Conservation (phyloP, 805 yeast species). For the Teunomyces tritomae region DNA sequence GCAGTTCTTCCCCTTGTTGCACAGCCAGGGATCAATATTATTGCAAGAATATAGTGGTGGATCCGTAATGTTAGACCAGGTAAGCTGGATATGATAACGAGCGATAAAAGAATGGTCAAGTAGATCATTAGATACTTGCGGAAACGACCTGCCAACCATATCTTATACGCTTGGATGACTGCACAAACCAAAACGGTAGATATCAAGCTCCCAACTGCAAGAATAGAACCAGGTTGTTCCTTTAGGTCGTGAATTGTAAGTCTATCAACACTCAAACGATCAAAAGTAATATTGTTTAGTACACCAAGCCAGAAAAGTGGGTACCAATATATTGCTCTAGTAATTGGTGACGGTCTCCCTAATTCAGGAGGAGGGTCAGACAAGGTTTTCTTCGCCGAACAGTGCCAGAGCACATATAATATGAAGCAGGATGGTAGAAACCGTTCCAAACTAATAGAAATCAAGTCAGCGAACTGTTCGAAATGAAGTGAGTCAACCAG, state of each 20-base stretch:
- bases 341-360: conserved; percentile 33
- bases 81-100: conserved; percentile 45
- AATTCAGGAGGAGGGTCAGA: conserved; percentile 9
- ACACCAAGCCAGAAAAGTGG: conserved; percentile 82
- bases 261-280: conserved; percentile 83
- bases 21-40: conserved; percentile 80
- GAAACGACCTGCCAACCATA: conserved; percentile 79
- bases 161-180: conserved; percentile 66
- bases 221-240: conserved; percentile 72
- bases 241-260: conserved; percentile 68
- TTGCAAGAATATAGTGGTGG: conserved; percentile 76
- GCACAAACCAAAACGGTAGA: conserved; percentile 50
- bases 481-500: conserved; percentile 52
- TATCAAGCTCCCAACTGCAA: conserved; percentile 56
- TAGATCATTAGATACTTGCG: conserved; percentile 58
- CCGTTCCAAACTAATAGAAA: conserved; percentile 72
- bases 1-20: conserved; percentile 70
- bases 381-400: conserved; percentile 51
- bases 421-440: conserved; percentile 74
- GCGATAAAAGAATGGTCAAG: conserved; percentile 37
- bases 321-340: conserved; percentile 61
- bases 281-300: conserved; percentile 84
- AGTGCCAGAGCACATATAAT: conserved; percentile 65
- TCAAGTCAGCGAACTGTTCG: conserved; percentile 54
- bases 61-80: conserved; percentile 74